These are phyloP conservation scores for Globomyces sp. DNA, from an alignment of 371 early-diverging fungal genomes.

Conservation along the genomic window DNA sequence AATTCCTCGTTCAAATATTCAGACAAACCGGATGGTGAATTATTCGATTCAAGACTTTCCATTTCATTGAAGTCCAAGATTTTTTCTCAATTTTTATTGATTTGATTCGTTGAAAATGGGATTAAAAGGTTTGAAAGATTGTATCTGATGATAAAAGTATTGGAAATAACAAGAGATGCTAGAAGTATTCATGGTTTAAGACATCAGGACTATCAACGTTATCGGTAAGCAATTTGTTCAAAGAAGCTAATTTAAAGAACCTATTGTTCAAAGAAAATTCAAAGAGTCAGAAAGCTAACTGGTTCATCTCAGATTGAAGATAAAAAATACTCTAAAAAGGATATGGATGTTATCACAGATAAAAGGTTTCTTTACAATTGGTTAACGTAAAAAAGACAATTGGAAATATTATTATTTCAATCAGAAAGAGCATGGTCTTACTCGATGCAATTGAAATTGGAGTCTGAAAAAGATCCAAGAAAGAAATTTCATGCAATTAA, in stretches of 20 bases:
- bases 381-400: neutral
- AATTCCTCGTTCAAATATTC: too few relatives aligned
- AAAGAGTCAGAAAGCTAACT: neutral
- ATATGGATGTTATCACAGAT: constrained; percentile 20
- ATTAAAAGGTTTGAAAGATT: neutral
- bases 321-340: neutral
- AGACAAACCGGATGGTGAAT: too few relatives aligned
- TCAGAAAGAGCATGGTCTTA: constrained; percentile 77
- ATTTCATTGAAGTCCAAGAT: too few relatives aligned
- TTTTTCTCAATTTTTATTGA: too few relatives aligned
- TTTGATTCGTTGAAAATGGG: too few relatives aligned
- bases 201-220: constrained; percentile 79
- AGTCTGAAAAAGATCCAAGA: constrained; percentile 56
- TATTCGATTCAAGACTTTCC: too few relatives aligned
- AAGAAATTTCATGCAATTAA: constrained; percentile 67
- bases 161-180: constrained; percentile 51
- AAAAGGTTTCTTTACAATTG: neutral
- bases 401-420: constrained; percentile 9
- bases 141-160: constrained; percentile 20
- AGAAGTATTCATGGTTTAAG: constrained; percentile 79
- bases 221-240: constrained; percentile 23
- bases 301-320: neutral
- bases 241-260: constrained; percentile 38
- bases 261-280: neutral
- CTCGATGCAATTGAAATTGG: constrained; percentile 72